Conservation (phyloP, 768 basidiomycete species). For the Steccherinum ochraceum region DNA sequence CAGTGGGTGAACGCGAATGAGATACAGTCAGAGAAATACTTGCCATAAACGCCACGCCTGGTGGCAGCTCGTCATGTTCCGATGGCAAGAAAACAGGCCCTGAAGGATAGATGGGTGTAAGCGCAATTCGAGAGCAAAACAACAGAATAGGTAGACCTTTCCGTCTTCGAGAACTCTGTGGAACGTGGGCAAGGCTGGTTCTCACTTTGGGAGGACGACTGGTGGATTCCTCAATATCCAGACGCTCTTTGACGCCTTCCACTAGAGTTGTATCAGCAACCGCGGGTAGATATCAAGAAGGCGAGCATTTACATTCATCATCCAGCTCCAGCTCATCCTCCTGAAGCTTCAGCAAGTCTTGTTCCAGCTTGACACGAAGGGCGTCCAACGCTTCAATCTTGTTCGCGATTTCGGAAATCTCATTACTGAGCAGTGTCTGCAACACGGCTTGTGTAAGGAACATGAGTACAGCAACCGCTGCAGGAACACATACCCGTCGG, state of each 20-base stretch:
- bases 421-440: constrained; percentile 78
- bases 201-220: constrained; percentile 23
- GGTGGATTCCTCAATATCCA: constrained; percentile 59
- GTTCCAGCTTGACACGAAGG: constrained; percentile 74
- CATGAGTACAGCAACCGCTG: constrained; percentile 1
- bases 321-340: constrained; percentile 97
- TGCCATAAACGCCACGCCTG: constrained; percentile 97
- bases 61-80: constrained; percentile 92
- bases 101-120: constrained; percentile 20
- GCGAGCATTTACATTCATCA: constrained; percentile 70
- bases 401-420: constrained; percentile 82
- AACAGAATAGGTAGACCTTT: constrained; percentile 40
- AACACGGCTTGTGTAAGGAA: constrained; percentile 5
- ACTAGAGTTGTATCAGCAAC: constrained; percentile 39
- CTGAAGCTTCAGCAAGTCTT: constrained; percentile 77
- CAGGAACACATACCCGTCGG: constrained; percentile 68
- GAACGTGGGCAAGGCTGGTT: constrained; percentile 33
- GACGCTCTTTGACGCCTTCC: constrained; percentile 81
- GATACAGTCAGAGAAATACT: constrained; percentile 4
- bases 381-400: constrained; percentile 85
- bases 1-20: constrained; percentile 5
- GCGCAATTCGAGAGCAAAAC: not conserved
- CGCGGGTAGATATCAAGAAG: not conserved
- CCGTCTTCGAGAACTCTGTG: constrained; percentile 59
- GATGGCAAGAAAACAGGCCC: constrained; percentile 96